Conservation (phyloP, 2,329 filamentous ascomycete species). For the Cladorrhinum sp. region DNA sequence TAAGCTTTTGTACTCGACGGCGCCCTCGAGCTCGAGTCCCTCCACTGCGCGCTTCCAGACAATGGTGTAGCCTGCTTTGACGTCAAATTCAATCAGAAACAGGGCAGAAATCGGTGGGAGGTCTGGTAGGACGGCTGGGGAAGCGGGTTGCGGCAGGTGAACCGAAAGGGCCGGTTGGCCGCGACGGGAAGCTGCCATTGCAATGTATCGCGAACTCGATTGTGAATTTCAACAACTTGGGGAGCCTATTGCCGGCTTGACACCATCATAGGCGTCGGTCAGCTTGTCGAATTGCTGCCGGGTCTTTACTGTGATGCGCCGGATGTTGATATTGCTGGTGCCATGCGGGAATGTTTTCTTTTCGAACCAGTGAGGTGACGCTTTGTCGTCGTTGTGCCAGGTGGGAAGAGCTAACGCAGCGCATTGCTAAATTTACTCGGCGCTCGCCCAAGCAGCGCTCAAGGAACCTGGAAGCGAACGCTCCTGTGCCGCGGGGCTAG, state of each 20-base stretch:
- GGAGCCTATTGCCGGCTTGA: neutral
- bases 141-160: constrained; percentile 34
- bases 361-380: neutral
- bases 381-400: neutral
- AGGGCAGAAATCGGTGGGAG: constrained; percentile 68
- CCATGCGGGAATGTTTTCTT: neutral
- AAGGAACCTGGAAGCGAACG: neutral
- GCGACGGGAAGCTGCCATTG: constrained; percentile 42
- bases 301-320: neutral
- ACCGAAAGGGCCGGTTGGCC: constrained; percentile 41
- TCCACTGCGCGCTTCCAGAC: constrained; percentile 76
- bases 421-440: neutral
- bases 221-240: neutral
- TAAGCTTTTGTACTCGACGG: constrained; percentile 93
- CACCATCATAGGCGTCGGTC: constrained; percentile 2
- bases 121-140: constrained; percentile 40
- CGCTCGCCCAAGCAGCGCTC: neutral
- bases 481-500: neutral
- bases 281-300: neutral
- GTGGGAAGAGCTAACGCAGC: neutral
- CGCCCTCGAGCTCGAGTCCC: constrained; percentile 73
- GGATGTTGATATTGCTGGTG: neutral
- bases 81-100: constrained; percentile 88
- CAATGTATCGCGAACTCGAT: constrained; percentile 1
- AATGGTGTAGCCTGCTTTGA: constrained; percentile 88